Evolutionary conservation across 2,329 filamentous ascomycete species (phyloP), one percentile per base, ranked within the genome.

Genomic region (Neospermospora avenae): DNA sequence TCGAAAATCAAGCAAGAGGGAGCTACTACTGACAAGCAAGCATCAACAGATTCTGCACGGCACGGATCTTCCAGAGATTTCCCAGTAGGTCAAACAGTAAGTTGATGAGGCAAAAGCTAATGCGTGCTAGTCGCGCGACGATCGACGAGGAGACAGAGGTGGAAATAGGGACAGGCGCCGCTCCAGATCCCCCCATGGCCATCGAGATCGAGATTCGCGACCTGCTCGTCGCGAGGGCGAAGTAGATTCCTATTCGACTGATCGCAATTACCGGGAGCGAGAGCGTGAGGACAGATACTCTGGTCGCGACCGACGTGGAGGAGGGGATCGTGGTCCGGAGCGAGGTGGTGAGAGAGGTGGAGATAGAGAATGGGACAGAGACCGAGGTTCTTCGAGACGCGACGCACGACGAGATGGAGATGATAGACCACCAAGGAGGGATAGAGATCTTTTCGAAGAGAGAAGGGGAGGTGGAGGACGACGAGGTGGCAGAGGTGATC

Each of bases 231-330:
- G 89, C 68, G 89, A 95, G 55, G 84, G 83, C 58, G 88, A 90
- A 68, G 82, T 85, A 74, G 92, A 97, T 76, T 87, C 90, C 59
- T 98, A 98, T 77, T 96, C 93, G 20, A 92, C 90, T 5, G 96
- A 92, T 76, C 89, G 93, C 68, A 93, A 88, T 77, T 96, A 96
- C 75, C 86, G 93, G 73, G 93, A 96, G 74, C 83, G 93, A 64
- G 93, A 98, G 78, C 89, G 93, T 63, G 93, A 98, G 76, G 93
- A 97, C 69, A 84, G 93, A 72, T 97, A 97, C 73, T 85, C 85
- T 39, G 87, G 88, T 35, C 84, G 89, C 64, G 83, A 86, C 60
- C 78, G 85, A 61, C 76, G 82, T 55, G 75, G 74, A 39, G 80
- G 84, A 59, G 84, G 86, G 56, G 89, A 91, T n/a, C 82, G 89